Conservation (phyloP, 495 filamentous ascomycete genomes). For the Penicilliopsis zonata region DNA sequence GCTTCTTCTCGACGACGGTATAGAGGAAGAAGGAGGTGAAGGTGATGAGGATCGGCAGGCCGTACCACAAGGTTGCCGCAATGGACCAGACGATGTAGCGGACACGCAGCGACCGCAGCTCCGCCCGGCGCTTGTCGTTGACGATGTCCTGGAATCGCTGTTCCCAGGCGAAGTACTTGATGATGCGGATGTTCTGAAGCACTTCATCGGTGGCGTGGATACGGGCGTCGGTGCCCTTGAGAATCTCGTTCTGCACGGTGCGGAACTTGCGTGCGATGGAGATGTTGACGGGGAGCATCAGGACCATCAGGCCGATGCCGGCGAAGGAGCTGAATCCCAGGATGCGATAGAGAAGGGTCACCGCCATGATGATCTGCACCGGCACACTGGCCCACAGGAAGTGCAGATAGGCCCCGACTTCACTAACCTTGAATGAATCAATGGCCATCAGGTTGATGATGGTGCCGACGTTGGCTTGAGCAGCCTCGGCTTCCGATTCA, state of each 20-base stretch:
- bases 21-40: conserved; percentile 93
- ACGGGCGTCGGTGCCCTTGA: conserved; percentile 88
- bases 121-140: conserved; percentile 70
- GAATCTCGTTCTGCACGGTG: conserved; percentile 74
- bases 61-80: conserved; percentile 91
- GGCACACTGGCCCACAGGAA: conserved; percentile 81
- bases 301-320: conserved; percentile 81
- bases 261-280: conserved; percentile 75
- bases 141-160: conserved; percentile 79
- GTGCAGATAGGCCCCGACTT: conserved; percentile 84
- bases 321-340: conserved; percentile 90
- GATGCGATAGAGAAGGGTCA: conserved; percentile 71
- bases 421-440: conserved; percentile 96
- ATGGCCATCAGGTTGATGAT: conserved; percentile 99
- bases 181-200: conserved; percentile 94
- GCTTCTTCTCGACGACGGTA: conserved; percentile 82
- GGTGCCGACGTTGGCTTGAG: conserved; percentile 68
- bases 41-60: conserved; percentile 89
- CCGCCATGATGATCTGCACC: conserved; percentile 64
- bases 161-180: conserved; percentile 99
- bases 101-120: conserved; percentile 64
- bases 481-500: conserved; percentile 37
- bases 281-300: conserved; percentile 83
- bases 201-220: conserved; percentile 97
- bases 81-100: conserved; percentile 85